Evolutionary conservation across 129 eudicot species (phyloP), one percentile per base, ranked within the genome.

Genomic region (Flaveria brownii): DNA sequence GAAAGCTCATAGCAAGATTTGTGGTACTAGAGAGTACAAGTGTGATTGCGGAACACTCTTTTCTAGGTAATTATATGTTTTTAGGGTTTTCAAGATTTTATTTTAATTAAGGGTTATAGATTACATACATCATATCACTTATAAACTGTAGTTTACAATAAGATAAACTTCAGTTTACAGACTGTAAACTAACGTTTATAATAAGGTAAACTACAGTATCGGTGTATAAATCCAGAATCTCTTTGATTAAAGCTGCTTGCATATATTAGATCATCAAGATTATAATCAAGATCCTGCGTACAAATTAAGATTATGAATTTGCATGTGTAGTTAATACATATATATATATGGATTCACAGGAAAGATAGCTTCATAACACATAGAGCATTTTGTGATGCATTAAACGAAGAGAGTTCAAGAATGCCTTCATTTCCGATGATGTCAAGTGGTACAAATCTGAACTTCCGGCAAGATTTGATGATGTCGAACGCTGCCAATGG

Each of bases 11-110:
- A 78, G 86, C 75, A 92, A 92, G 81, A 92, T 89, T 68, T 92
- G 97, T 87, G 97, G 97, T 12, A 92, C 97, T 20, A 89, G 97
- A 75, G 97, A 92, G 86, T 92, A 92, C 73, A 92, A 89, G 78
- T 92, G 97, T 77, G 97, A 92, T 78, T 92, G 97, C 36, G 97
- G 97, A 64, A 92, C 97, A 17, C 89, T 89, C 55, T 92, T 92
- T 82, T 92, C 93, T 57, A 87, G 93, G 95, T 91, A 83, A 25
- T 72, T 18, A 17, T 46, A 39, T 59, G 25, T 52, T 81, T 49
- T 46, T 14, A 54, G 51, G 28, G 26, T 64, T 20, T 20, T 22
- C 71, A 61, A 26, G 73, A 36, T 47, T 50, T 75, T 18, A 4
- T 49, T 50, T 59, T 64, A 18, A 56, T 14, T 42, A 80, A 67